phyloP scores from a whole-genome alignment of 2,329 filamentous ascomycete genomes.

The Thielaviopsis populi region DNA sequence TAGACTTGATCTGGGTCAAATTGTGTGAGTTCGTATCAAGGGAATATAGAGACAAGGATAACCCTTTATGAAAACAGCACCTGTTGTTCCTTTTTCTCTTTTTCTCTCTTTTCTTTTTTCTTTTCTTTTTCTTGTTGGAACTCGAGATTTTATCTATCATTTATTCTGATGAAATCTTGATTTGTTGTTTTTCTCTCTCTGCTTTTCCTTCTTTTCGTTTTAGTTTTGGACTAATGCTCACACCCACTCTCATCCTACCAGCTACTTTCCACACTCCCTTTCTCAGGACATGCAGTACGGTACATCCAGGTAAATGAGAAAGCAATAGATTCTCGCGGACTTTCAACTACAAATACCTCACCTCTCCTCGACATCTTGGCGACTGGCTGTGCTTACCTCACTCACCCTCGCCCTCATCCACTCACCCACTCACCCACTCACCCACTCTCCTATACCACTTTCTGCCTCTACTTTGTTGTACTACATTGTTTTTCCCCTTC shows the following conservation, averaged over 20 bases:
- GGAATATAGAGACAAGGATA: not conserved
- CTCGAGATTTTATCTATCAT: not conserved
- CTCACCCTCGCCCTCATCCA: not conserved
- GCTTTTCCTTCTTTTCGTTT: not conserved
- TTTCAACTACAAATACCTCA: slow-evolving; percentile 1
- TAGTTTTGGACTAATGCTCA: not conserved
- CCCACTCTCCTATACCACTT: not conserved
- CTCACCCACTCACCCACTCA: not conserved
- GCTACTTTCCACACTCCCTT: not conserved
- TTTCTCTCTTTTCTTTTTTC: not conserved
- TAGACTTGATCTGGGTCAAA: not conserved
- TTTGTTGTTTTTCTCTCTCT: not conserved
- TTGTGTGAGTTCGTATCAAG: not conserved
- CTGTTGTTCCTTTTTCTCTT: not conserved
- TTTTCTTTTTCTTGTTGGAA: not conserved
- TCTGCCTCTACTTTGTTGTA: not conserved
- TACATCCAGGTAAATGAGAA: not conserved
- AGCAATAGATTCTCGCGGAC: not conserved
- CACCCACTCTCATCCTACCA: not conserved
- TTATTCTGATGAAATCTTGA: not conserved
- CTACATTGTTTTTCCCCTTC: not conserved
- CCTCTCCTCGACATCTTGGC: not conserved
- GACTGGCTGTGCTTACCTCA: not conserved
- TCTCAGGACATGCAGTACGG: not conserved
- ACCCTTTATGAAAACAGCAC: not conserved